These are phyloP conservation scores for Sporothrix protearum DNA, from an alignment of 2,329 filamentous ascomycete species.

Conservation along the genomic window DNA sequence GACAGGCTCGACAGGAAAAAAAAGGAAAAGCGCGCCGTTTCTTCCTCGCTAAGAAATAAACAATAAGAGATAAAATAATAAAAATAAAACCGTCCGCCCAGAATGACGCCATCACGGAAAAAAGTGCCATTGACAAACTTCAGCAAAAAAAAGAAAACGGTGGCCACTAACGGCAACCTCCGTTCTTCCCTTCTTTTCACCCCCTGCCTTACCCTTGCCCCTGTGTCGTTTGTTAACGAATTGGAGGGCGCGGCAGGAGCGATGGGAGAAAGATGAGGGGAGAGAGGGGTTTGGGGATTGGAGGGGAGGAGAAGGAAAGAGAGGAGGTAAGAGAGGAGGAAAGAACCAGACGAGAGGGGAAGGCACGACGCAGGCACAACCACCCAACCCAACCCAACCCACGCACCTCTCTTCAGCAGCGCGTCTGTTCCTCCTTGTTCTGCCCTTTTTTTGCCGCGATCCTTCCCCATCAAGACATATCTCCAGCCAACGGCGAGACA, in stretches of 20 bases:
- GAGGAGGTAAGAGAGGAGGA: background rate
- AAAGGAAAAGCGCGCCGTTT: background rate
- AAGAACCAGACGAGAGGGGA: background rate
- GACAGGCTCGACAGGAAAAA: background rate
- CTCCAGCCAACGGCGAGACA: background rate
- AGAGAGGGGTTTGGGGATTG: no score
- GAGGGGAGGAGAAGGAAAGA: no score
- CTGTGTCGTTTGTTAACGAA: conserved; percentile 1
- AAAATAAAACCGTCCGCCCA: background rate
- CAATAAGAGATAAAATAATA: no score
- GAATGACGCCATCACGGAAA: conserved; percentile 6
- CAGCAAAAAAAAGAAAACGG: background rate
- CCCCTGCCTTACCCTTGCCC: background rate
- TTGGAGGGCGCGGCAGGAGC: conserved; percentile 11
- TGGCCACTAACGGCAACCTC: background rate
- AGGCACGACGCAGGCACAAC: conserved; percentile 7
- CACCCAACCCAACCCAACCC: background rate
- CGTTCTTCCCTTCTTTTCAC: background rate
- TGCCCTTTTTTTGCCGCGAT: conserved; percentile 18
- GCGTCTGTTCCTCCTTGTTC: conserved; percentile 19
- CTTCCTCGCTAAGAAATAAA: background rate
- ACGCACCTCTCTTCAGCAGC: conserved; percentile 3
- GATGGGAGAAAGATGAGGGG: background rate
- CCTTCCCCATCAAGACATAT: conserved; percentile 11
- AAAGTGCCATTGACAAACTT: background rate